Conservation (phyloP, 2,329 filamentous ascomycete genomes). For the Ophiosphaerella narmari region DNA sequence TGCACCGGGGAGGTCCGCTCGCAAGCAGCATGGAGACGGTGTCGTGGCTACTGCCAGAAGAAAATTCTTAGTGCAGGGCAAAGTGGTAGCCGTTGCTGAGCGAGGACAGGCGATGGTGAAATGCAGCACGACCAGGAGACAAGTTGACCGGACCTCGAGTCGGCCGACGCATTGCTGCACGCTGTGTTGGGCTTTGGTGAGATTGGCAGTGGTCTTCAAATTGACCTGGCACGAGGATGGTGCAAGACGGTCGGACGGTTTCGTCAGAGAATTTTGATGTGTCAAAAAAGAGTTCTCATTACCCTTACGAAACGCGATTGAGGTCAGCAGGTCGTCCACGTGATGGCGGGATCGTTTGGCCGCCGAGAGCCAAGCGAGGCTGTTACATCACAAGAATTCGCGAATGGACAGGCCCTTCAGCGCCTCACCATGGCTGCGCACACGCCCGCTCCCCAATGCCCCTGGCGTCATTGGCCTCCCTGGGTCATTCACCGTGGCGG, state of each 20-base stretch:
- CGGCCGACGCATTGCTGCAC: slow-evolving; percentile 8
- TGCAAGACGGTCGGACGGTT: slow-evolving; percentile 24
- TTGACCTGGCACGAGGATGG: slow-evolving; percentile 29
- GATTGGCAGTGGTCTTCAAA: slow-evolving; percentile 11
- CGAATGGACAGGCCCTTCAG: slow-evolving; percentile 14
- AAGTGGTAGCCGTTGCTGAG: too few relatives aligned
- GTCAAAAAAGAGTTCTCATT: slow-evolving; percentile 25
- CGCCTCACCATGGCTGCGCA: slow-evolving; percentile 26
- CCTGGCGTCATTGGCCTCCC: slow-evolving; percentile 17
- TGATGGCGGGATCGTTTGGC: neutral
- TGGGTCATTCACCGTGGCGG: slow-evolving; percentile 28
- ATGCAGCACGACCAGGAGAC: too few relatives aligned
- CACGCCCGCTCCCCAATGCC: slow-evolving; percentile 18
- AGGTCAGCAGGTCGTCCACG: neutral
- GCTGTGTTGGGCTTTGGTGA: slow-evolving; percentile 7
- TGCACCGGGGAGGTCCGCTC: slow-evolving; percentile 19
- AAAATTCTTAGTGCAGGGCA: too few relatives aligned
- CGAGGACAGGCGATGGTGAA: too few relatives aligned
- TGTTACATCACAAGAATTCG: slow-evolving; percentile 8
- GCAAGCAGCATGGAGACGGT: slow-evolving; percentile 1
- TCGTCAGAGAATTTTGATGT: slow-evolving; percentile 35
- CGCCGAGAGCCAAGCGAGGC: neutral
- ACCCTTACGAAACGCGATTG: slow-evolving; percentile 1
- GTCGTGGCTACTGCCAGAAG: neutral
- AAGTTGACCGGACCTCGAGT: neutral